Base-by-base conservation (phyloP, 352 stramenopile species). In the Phytopythium boreale region DNA sequence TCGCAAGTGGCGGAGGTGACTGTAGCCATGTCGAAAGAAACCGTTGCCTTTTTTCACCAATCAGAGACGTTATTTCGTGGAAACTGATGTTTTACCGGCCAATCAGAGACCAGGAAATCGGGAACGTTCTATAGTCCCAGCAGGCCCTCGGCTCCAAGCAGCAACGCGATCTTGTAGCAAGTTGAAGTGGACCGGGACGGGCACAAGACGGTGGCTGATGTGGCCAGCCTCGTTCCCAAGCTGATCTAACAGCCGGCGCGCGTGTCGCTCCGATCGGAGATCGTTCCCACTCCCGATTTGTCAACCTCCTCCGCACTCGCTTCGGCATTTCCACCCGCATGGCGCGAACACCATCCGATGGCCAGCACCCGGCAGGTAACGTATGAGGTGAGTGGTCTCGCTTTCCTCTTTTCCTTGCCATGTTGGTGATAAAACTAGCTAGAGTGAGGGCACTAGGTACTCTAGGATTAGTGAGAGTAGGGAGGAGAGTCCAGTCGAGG, bases 371-470 rank as follows among this genome's bases (percentile, higher is more conserved):
- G 24, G 20, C 14, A 56, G 49, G 49, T 56, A 56, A 37, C 26
- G 49, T 56, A 37, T 56, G 49, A 56, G 49, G 49, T 56, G 49
- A 31, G 49, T 56, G 22, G 22, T 31, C 26, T 39, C 49, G 12
- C 19, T 37, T n/a, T 37, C 3, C 39, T 22, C 47, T 34, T 55
- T n/a, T 56, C 49, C 49, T 27, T 24, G 15, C 26, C 49, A 12
- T n/a, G 15, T 4, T 20, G 26, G 24, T 20, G 26, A 9, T 17
- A 37, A 5, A 10, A 1, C 0, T 56, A 36, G 49, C 14, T 1
- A 24, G 26, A 56, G 26, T 24, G 29, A 36, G 10, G 12, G 12
- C 11, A 29, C 0, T 52, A 17, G 46, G 46, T n/a, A n/a, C n/a
- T n/a, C n/a, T 34, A 53, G 47, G 12, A n/a, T 6, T 4, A 8